Base-by-base conservation (phyloP, 208 protist species). In the Naegleria gruberi region DNA sequence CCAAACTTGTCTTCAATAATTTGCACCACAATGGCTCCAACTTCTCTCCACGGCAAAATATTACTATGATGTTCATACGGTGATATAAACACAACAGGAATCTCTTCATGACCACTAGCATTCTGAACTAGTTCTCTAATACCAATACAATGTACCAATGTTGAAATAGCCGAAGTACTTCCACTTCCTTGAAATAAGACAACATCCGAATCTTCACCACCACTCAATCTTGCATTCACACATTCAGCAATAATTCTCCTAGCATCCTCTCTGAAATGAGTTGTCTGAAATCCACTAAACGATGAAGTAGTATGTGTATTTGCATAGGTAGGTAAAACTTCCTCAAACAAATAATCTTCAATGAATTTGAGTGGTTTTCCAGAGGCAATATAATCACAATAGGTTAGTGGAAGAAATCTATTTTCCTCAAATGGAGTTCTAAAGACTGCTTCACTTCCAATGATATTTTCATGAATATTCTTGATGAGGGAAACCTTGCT, bases 61-160 rank as follows among this genome's bases (percentile, higher is more conserved):
- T 96, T 96, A 34, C 90, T 92, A 88, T 96, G 95, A 92, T 96
- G 95, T 84, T 96, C 95, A 84, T 94, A 95, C 23, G 93, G 94
- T 17, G 92, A 90, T 17, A 95, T 46, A n/a, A 96, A 86, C 23
- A 95, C 91, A 10, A 7, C 51, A 65, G 51, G 51, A 3, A 65
- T 3, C 30, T 65, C 51, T 3, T 4, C 4, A 30, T 19, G 51
- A 65, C 19, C 15, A 65, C 51, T 10, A 65, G 51, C 51, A 10
- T 30, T 10, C 30, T 30, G 30, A 30, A 65, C 51, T 65, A 10
- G 15, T 65, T 65, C 51, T 19, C 51, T 65, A 23, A 65, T 65
- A 30, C 51, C 51, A 65, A 65, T 65, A 65, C 51, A 65, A 65
- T 65, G 51, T 19, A 65, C 41, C 17, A 91, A 30, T 42, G 41